phyloP scores from a whole-genome alignment of 192 early-diverging fungal genomes.

The Umbelopsis ramanniana region DNA sequence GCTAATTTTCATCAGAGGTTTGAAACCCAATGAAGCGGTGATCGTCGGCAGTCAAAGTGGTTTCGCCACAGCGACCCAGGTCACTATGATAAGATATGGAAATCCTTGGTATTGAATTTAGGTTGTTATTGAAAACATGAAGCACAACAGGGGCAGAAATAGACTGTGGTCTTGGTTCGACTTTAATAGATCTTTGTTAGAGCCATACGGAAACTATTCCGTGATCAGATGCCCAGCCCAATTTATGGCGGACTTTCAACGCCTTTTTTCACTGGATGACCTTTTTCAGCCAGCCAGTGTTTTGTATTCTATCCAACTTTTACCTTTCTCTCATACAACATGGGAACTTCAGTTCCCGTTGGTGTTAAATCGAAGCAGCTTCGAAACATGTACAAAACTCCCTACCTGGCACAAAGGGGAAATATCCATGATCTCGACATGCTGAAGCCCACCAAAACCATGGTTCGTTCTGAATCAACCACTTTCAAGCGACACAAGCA shows the following conservation, averaged over 20 bases:
- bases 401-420: constrained; percentile 5
- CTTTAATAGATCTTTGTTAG: not conserved
- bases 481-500: not conserved
- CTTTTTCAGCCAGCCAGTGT: not conserved
- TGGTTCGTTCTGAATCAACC: constrained; percentile 3
- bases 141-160: no score
- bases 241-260: constrained; percentile 5
- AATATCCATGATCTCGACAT: constrained; percentile 12
- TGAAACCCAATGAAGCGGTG: not conserved
- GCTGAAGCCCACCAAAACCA: constrained; percentile 7
- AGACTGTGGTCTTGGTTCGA: no score
- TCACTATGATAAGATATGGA: not conserved
- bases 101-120: not conserved
- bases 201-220: constrained; percentile 10
- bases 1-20: no score
- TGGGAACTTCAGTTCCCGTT: not conserved
- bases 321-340: not conserved
- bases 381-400: constrained; percentile 15
- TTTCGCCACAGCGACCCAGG: not conserved
- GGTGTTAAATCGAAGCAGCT: constrained; percentile 1
- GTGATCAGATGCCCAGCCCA: constrained; percentile 4
- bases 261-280: not conserved
- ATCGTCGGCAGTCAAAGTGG: not conserved
- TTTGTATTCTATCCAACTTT: not conserved
- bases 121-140: no score